Evolutionary conservation across 192 early-diverging fungal species (phyloP).

Genomic region (Endogone sp.): DNA sequence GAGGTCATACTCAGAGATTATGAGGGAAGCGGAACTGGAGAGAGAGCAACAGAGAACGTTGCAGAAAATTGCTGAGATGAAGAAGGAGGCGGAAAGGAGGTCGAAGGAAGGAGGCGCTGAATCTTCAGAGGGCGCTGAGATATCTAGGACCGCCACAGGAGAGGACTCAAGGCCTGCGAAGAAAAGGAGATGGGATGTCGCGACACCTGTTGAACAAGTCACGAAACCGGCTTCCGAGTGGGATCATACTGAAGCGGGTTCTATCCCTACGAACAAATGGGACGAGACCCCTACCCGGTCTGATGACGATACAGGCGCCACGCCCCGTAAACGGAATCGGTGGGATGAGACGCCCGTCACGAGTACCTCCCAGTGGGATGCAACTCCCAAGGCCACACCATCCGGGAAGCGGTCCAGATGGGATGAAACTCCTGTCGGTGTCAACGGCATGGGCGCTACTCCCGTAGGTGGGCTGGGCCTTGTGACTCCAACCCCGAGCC

Average conservation of each 20-base stretch:
- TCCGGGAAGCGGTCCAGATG: constrained; percentile 82
- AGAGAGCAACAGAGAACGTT: constrained; percentile 71
- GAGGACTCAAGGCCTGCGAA: constrained; percentile 18
- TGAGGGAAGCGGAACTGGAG: constrained; percentile 83
- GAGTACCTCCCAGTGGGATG: constrained; percentile 63
- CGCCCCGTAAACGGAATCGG: constrained; percentile 58
- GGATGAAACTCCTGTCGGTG: constrained; percentile 90
- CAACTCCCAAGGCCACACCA: constrained; percentile 57
- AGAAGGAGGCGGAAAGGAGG: constrained; percentile 55
- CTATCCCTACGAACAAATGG: constrained; percentile 54
- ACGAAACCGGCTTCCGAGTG: constrained; percentile 47
- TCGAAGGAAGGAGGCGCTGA: constrained; percentile 31
- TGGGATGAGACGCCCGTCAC: constrained; percentile 81
- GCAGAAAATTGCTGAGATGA: constrained; percentile 67
- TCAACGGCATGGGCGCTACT: constrained; percentile 55
- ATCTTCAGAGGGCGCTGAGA: neutral
- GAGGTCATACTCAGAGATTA: constrained; percentile 79
- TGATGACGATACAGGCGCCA: constrained; percentile 25
- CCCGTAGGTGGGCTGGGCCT: constrained; percentile 74
- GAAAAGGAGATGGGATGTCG: constrained; percentile 84
- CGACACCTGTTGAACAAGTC: constrained; percentile 40
- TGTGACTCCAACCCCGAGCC: constrained; percentile 71
- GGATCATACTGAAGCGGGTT: constrained; percentile 46
- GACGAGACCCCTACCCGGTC: constrained; percentile 73
- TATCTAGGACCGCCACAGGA: neutral